phyloP scores from a whole-genome alignment of 2,329 filamentous ascomycete species.

The Didymellaceae sp. region DNA sequence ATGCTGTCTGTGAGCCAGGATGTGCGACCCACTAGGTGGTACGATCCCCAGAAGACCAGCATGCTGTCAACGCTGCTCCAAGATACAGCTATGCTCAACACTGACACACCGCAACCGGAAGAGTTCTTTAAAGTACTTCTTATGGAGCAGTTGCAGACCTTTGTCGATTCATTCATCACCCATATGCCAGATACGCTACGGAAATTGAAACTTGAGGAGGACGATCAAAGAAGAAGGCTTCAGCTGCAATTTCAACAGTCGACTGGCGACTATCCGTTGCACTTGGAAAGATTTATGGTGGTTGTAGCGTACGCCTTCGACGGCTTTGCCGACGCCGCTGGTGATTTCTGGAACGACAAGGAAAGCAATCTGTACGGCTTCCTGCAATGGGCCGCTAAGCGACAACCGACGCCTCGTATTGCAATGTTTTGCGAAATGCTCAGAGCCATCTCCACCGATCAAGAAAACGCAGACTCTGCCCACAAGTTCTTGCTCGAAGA shows the following conservation, averaged over 20 bases:
- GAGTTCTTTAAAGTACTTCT: constrained; percentile 74
- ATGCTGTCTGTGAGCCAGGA: constrained; percentile 84
- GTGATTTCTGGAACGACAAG: constrained; percentile 88
- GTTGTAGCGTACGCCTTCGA: constrained; percentile 93
- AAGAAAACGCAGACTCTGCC: constrained; percentile 81
- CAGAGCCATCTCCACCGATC: constrained; percentile 82
- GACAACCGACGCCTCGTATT: constrained; percentile 93
- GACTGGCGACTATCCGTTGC: constrained; percentile 62
- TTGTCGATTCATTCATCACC: constrained; percentile 90
- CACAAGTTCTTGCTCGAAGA: constrained; percentile 93
- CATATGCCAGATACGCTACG: constrained; percentile 94
- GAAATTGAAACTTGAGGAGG: constrained; percentile 84
- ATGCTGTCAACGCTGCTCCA: constrained; percentile 83
- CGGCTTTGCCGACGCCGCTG: constrained; percentile 79
- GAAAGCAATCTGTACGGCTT: constrained; percentile 95
- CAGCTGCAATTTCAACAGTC: constrained; percentile 52
- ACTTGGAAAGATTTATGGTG: constrained; percentile 87
- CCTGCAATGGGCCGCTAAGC: constrained; percentile 93
- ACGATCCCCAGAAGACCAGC: constrained; percentile 82
- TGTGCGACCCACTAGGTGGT: constrained; percentile 80
- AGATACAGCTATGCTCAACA: constrained; percentile 72
- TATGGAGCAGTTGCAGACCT: constrained; percentile 82
- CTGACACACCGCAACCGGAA: constrained; percentile 73
- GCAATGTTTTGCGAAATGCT: constrained; percentile 98
- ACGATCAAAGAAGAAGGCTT: constrained; percentile 72